Evolutionary conservation across 1,284 basidiomycete species (phyloP), one percentile per base, ranked within the genome.

Genomic region (Trichosporon coremiiforme): DNA sequence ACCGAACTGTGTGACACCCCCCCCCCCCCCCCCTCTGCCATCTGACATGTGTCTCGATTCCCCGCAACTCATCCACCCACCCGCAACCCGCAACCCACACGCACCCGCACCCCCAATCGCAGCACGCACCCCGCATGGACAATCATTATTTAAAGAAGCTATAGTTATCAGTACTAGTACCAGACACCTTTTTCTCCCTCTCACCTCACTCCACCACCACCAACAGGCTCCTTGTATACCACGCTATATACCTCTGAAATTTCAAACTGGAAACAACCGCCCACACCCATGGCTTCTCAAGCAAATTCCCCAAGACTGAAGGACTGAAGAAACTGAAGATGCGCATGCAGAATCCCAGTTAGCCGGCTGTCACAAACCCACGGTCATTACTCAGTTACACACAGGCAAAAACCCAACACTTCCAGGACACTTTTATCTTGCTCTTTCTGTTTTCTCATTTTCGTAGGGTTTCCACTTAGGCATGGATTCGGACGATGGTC

Each of bases 1-100:
- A 53, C 50, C 50, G 50, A 53, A 53, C 50, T 53, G 50, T 53
- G 50, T 53, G 50, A 53, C 50, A 53, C 8, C 45, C 20, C 25
- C 25, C n/a, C n/a, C n/a, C n/a, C n/a, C n/a, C n/a, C n/a, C n/a
- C n/a, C n/a, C n/a, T n/a, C 25, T 25, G 25, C 25, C 25, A 25
- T 25, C 25, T 25, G 6, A 5, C 50, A 53, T 53, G 2, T 25
- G 50, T 10, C 50, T 25, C 20, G 50, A 53, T 53, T 53, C 50
- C 50, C 50, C 50, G 50, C 50, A 53, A 25, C 25, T 25, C 25
- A 20, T 7, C 22, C 50, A 53, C 12, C 50, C 47, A 50, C 50
- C 41, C 50, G 50, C 50, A 53, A 53, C 45, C 45, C 45, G 17
- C 50, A 53, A 7, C 20, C 17, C 20, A 53, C 41, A n/a, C 13